phyloP scores from a whole-genome alignment of 306 rosid genomes.

The Cyamopsis tetragonoloba region DNA sequence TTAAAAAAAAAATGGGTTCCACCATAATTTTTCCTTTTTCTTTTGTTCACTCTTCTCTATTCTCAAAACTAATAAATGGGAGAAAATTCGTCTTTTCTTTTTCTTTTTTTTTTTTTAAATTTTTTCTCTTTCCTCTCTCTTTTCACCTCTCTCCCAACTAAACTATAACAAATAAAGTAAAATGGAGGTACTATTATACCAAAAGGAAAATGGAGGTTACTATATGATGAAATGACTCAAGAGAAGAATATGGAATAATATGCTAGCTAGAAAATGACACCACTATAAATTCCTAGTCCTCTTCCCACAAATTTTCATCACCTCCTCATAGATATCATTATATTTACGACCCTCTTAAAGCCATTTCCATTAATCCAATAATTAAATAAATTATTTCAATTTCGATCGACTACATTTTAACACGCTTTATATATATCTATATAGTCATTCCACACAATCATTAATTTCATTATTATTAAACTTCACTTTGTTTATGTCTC shows the following conservation, averaged over 20 bases:
- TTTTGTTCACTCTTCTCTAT: too few relatives aligned
- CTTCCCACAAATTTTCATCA: not conserved
- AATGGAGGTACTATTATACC: too few relatives aligned
- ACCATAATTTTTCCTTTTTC: too few relatives aligned
- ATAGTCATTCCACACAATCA: not conserved
- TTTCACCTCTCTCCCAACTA: too few relatives aligned
- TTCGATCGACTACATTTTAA: not conserved
- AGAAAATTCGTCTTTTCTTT: too few relatives aligned
- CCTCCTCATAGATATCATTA: not conserved
- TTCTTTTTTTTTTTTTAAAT: too few relatives aligned
- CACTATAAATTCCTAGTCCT: not conserved
- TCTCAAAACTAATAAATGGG: too few relatives aligned
- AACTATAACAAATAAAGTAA: too few relatives aligned
- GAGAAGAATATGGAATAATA: not conserved
- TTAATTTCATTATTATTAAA: not conserved
- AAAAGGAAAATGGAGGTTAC: too few relatives aligned
- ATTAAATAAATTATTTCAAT: not conserved
- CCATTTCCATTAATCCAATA: not conserved
- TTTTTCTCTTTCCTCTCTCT: too few relatives aligned
- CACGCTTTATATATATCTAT: not conserved
- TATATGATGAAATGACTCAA: not conserved
- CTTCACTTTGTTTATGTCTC: not conserved
- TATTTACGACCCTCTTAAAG: not conserved
- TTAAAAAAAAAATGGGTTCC: too few relatives aligned
- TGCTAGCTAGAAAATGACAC: slow-evolving; percentile 4